Evolutionary conservation across 2,329 filamentous ascomycete genomes (phyloP), one percentile per base, ranked within the genome.

Genomic region (Fusarium miscanthi): DNA sequence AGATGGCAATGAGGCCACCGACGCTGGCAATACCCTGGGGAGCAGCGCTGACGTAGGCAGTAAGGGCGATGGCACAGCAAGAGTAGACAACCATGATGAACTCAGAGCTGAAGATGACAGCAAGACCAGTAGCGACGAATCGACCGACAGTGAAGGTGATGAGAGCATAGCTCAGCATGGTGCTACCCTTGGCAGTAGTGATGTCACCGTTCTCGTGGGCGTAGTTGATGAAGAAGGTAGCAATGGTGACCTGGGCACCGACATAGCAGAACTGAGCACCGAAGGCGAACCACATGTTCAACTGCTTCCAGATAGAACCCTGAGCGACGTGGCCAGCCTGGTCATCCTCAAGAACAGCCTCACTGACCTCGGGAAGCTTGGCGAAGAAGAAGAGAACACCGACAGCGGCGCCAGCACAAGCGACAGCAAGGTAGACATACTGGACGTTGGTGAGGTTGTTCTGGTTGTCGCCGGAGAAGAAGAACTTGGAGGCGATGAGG

Each of bases 201-300:
- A 82, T 81, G 7, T 86, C 81, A 54, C 89, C 85, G 16, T 90
- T 91, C 72, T 92, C 89, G 30, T 85, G 86, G 10, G 87, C 86
- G 78, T 93, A 93, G 83, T 93, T 93, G 84, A 93, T 93, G 81
- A 93, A 93, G 80, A 92, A 93, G 33, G 81, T 82, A 7, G 89
- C 89, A 66, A 91, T 87, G 65, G 87, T 89, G 35, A 91, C 85
- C 80, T 95, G 93, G 2, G 92, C 89, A 62, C 93, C 93, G 1
- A 85, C 91, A 81, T 95, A 96, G 81, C 90, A 93, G 81, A 94
- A 94, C 77, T 95, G 92, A 2, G 92, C 91, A 74, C 90, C 87
- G 0, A 92, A 89, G 21, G 92, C 93, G 74, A 94, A 92, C 85
- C 94, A 94, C 21, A 94, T 86, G 33, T 89, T 89, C 80, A 92